Evolutionary conservation across 345 rosid species (phyloP), one percentile per base, ranked within the genome.

Genomic region (Hibiscus syriacus): DNA sequence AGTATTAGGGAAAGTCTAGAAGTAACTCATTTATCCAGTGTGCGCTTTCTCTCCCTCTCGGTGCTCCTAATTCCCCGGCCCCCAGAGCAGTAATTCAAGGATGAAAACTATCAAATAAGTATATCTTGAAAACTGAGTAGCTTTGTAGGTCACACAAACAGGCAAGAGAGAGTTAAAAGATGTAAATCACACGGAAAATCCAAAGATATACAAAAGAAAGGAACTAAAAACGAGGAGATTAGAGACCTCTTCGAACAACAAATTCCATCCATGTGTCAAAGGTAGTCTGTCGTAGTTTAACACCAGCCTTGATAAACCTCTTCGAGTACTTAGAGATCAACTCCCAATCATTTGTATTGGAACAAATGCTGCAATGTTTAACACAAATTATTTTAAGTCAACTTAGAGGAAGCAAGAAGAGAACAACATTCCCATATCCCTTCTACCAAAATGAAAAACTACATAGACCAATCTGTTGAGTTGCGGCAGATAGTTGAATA

Each of bases 191-290:
- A n/a, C 67, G 48, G 46, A 57, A 29, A 34, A 41, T 66, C 16
- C 25, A 26, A 77, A 39, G 59, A 26, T 16, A 57, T 30, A 54
- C 3, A 64, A 25, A 73, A 16, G 50, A 58, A 20, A 53, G 53
- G 48, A 67, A 68, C 13, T 22, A 27, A 25, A 46, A 66, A 58
- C 16, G 59, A 55, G 45, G 16, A 46, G 30, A 46, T 16, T 16
- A 59, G 3, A 68, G 56, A 88, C 97, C 96, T 88, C 79, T 87
- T 73, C 76, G 81, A 68, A 85, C 85, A 68, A 93, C 85, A 76
- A 86, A 88, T 27, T 84, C 84, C 93, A 92, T 92, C 97, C 92
- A 92, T 27, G 63, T 67, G 73, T 85, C 97, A 72, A 88, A 90
- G 36, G 97, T 55, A 66, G 84, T 69, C 77, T 65, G 76, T 71